These are phyloP conservation scores for Chytriomyces sp. DNA, from an alignment of 192 early-diverging fungal genomes.

Conservation along the genomic window DNA sequence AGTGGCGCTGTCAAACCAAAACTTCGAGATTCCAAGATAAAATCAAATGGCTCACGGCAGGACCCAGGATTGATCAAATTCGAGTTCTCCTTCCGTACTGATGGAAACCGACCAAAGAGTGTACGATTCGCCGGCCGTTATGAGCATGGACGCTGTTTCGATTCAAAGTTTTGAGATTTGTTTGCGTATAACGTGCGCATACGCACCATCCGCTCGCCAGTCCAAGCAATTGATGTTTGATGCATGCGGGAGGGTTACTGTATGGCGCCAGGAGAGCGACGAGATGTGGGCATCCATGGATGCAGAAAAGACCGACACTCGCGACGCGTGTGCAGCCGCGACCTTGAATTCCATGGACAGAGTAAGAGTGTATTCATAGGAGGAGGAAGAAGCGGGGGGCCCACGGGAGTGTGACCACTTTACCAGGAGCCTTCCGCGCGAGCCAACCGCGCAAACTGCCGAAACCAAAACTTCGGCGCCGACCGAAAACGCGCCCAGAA, in stretches of 20 bases:
- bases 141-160: neutral
- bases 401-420: too few species aligned
- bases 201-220: neutral
- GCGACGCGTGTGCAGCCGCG: conserved; percentile 43
- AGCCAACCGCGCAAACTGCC: too few species aligned
- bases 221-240: neutral
- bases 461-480: too few species aligned
- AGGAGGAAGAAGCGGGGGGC: too few species aligned
- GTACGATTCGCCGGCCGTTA: neutral
- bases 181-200: neutral
- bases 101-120: neutral
- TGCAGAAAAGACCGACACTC: conserved; percentile 39
- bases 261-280: neutral
- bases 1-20: neutral
- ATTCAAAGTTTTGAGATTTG: neutral
- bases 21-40: neutral
- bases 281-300: neutral
- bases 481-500: too few species aligned
- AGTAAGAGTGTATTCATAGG: too few species aligned
- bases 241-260: neutral
- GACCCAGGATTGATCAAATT: neutral
- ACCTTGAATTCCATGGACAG: too few species aligned
- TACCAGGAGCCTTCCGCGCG: too few species aligned
- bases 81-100: neutral
- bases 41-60: neutral